Percentiles rank a stretch among this genome's conserved stretches.
phyloP scores from a whole-genome alignment of 1,284 basidiomycete species.

The Meira miltonrushii region DNA sequence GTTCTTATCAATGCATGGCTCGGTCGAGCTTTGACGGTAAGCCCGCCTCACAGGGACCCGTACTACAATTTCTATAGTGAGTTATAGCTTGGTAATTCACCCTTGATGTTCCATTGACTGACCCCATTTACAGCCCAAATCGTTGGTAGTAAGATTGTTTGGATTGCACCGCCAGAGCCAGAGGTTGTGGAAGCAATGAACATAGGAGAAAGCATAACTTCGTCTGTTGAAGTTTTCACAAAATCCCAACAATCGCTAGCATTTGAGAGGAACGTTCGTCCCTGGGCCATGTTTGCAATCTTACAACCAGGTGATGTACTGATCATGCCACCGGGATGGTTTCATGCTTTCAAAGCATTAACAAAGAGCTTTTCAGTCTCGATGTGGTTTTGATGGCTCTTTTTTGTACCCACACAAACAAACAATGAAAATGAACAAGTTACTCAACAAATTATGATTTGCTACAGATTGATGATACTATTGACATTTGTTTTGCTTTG shows the following conservation, averaged over 20 bases:
- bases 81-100: conserved; percentile 18
- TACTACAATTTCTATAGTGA: conserved; percentile 85
- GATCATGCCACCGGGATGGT: conserved; percentile 39
- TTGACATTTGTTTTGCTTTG: neutral
- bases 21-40: conserved; percentile 69
- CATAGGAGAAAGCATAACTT: neutral
- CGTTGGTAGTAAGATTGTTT: conserved; percentile 81
- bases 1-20: conserved; percentile 81
- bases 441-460: neutral
- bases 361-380: conserved; percentile 17
- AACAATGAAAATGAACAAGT: neutral
- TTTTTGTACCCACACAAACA: neutral
- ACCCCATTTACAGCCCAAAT: conserved; percentile 65
- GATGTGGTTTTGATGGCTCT: conserved; percentile 11
- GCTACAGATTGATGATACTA: too few relatives aligned
- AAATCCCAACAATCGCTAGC: neutral
- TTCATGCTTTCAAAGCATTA: conserved; percentile 26
- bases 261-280: conserved; percentile 15
- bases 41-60: conserved; percentile 92
- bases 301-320: conserved; percentile 35
- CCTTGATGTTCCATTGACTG: neutral
- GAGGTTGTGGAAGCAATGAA: neutral
- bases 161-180: conserved; percentile 68
- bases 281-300: conserved; percentile 16
- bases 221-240: conserved; percentile 8